These are phyloP conservation scores for Chlamydomonas schloesseri DNA, from an alignment of 139 green algal genomes.

Conservation along the genomic window DNA sequence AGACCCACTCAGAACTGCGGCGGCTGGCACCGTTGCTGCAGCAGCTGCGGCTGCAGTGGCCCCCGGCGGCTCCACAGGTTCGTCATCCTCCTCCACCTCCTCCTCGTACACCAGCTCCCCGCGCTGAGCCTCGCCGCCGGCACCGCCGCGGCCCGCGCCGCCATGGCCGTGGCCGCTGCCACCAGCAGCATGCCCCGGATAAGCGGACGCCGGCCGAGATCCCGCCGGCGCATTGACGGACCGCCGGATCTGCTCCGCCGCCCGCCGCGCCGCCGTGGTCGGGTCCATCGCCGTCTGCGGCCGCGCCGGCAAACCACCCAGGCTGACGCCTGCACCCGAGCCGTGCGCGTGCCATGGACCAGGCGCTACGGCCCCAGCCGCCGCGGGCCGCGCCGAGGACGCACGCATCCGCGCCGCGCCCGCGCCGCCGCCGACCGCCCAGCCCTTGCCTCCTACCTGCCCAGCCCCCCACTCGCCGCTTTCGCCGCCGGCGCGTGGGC, in stretches of 20 bases:
- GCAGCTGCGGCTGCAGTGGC: no score
- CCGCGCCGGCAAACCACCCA: background rate
- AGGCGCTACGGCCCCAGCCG: background rate
- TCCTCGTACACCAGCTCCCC: no score
- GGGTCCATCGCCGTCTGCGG: slow-evolving; percentile 1
- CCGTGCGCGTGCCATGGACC: background rate
- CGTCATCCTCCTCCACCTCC: no score
- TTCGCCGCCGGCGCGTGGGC: background rate
- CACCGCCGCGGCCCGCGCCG: background rate
- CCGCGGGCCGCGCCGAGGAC: background rate
- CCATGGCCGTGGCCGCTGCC: no score
- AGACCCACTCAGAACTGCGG: no score
- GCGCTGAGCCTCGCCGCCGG: no score
- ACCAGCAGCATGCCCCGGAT: background rate
- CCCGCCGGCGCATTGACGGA: background rate
- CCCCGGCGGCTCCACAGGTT: no score
- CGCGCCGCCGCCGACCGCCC: background rate
- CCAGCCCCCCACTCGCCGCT: background rate
- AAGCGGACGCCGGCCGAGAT: background rate
- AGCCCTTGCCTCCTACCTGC: background rate
- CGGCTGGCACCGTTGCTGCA: no score
- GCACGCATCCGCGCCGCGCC: no score
- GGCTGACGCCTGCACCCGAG: background rate
- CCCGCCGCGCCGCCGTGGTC: background rate
- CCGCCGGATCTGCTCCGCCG: background rate